Evolutionary conservation across 257 asterid species (phyloP).

Genomic region (Misopates orontium): DNA sequence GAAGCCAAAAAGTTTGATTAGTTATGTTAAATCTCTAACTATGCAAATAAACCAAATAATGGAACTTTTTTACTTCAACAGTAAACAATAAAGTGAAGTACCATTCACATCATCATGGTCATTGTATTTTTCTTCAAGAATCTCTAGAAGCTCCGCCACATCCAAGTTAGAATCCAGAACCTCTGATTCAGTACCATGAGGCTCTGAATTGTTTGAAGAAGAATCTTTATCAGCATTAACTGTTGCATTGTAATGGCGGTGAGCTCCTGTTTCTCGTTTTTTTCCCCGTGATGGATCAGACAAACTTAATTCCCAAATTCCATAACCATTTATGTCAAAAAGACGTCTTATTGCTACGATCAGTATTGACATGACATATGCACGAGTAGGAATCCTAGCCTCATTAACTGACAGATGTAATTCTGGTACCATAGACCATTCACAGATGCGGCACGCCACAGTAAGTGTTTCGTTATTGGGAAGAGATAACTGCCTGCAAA

Average conservation of each 20-base stretch:
- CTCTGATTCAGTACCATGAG: slow-evolving; percentile 26
- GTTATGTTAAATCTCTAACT: neutral
- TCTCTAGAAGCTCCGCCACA: slow-evolving; percentile 47
- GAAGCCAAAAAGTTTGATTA: slow-evolving; percentile 26
- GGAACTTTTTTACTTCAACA: neutral
- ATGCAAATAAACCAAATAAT: slow-evolving; percentile 12
- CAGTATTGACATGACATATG: slow-evolving; percentile 69
- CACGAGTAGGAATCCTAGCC: slow-evolving; percentile 64
- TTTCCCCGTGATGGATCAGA: slow-evolving; percentile 31
- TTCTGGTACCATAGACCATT: slow-evolving; percentile 77
- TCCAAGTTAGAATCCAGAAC: slow-evolving; percentile 33
- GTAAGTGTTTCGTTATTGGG: slow-evolving; percentile 55
- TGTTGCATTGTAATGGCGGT: neutral
- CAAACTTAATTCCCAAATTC: slow-evolving; percentile 71
- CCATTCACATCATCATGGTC: slow-evolving; percentile 56
- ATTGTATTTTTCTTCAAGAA: slow-evolving; percentile 50
- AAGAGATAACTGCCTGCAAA: slow-evolving; percentile 52
- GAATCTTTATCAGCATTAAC: slow-evolving; percentile 29
- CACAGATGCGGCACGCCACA: slow-evolving; percentile 58
- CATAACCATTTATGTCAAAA: slow-evolving; percentile 71
- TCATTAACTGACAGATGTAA: slow-evolving; percentile 58
- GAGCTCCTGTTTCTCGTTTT: slow-evolving; percentile 27
- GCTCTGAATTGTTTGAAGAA: slow-evolving; percentile 28
- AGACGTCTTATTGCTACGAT: slow-evolving; percentile 63
- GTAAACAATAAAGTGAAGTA: slow-evolving; percentile 26